These are phyloP conservation scores for Triangularia setosa DNA, from an alignment of 2,329 filamentous ascomycete genomes.

Conservation along the genomic window DNA sequence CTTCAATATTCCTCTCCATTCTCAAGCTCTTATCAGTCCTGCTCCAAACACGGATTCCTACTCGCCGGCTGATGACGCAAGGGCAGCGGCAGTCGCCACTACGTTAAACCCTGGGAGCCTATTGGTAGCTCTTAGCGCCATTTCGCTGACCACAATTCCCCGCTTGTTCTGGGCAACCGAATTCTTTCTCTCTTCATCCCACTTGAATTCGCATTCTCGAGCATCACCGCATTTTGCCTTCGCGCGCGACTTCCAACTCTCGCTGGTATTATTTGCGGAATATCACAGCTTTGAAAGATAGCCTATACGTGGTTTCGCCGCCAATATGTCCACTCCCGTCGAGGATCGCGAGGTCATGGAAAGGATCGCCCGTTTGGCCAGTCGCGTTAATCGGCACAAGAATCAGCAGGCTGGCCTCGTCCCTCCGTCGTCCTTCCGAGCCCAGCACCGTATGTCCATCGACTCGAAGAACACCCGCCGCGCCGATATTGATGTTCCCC, in stretches of 20 bases:
- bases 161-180: not conserved
- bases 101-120: not conserved
- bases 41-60: no score
- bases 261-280: not conserved
- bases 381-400: conserved; percentile 77
- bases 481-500: conserved; percentile 15
- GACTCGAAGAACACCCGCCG: conserved; percentile 1
- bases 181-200: not conserved
- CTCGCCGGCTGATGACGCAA: not conserved
- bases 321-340: conserved; percentile 39
- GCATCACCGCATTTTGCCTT: not conserved
- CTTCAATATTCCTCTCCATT: not conserved
- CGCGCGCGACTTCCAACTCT: not conserved
- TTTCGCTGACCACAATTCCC: not conserved
- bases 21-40: not conserved
- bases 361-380: conserved; percentile 50
- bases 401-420: conserved; percentile 51
- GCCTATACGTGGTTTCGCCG: not conserved
- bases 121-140: not conserved
- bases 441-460: conserved; percentile 36
- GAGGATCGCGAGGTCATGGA: conserved; percentile 52
- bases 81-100: not conserved
- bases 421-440: conserved; percentile 23
- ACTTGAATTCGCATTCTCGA: not conserved
- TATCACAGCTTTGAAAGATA: not conserved